Evolutionary conservation across 352 stramenopile species (phyloP).

Genomic region (Globisporangium viniferum): DNA sequence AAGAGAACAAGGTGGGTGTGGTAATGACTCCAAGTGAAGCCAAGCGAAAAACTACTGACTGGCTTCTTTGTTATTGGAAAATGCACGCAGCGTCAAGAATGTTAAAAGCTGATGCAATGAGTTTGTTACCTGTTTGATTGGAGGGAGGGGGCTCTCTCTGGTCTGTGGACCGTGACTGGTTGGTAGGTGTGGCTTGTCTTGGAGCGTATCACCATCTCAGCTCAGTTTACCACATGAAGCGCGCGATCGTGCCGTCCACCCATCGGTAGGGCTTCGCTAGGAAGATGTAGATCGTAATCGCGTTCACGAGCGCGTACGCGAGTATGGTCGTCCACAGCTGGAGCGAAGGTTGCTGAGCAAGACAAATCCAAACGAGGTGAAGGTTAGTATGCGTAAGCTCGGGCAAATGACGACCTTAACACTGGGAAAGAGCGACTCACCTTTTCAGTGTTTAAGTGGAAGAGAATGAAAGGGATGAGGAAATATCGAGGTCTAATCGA

Average conservation of each 20-base stretch:
- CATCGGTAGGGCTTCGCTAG: slow-evolving; percentile 66
- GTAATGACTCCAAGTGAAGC: not conserved
- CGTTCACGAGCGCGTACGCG: slow-evolving; percentile 62
- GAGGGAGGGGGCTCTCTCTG: not conserved
- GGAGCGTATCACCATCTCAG: not conserved
- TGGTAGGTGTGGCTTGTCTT: not conserved
- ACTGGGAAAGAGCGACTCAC: slow-evolving; percentile 28
- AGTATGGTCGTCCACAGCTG: slow-evolving; percentile 36
- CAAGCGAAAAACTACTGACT: not conserved
- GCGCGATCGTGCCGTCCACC: slow-evolving; percentile 71
- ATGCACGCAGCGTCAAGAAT: not conserved
- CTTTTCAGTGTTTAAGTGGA: slow-evolving; percentile 71
- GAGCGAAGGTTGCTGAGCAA: slow-evolving; percentile 48
- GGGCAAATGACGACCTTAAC: not conserved
- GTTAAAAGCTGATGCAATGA: not conserved
- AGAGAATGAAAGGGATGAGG: slow-evolving; percentile 72
- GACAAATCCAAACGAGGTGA: not conserved
- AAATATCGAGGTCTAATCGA: slow-evolving; percentile 74
- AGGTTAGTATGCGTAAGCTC: not conserved
- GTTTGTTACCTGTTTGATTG: not conserved
- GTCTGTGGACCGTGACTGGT: not conserved
- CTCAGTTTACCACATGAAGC: slow-evolving; percentile 83
- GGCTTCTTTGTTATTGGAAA: not conserved
- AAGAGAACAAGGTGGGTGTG: not conserved
- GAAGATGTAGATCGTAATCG: slow-evolving; percentile 70